Evolutionary conservation across 2,329 filamentous ascomycete genomes (phyloP), one percentile per base, ranked within the genome.

Genomic region (Alternaria consortialis): DNA sequence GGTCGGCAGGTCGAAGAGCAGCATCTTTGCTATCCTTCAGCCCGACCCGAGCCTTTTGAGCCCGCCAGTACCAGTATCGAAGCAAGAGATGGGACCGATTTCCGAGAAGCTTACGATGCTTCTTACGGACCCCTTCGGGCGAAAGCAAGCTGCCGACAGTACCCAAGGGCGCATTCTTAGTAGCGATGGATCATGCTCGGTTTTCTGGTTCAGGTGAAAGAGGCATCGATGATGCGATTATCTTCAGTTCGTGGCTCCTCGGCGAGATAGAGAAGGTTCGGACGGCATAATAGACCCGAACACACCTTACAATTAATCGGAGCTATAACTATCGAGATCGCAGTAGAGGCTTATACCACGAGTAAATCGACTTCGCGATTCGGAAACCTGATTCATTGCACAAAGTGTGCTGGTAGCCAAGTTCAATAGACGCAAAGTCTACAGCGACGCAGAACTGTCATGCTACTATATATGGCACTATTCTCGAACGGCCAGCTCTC

Each of bases 191-290:
- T 73, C 70, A 5, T 74, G 65, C 47, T 70, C 68, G 3, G 72
- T 77, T 7, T 77, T 77, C 44, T 78, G 76, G 75, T 78, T 74
- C 71, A 73, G 62, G 58, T 77, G 68, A 77, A 51, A 37, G 23
- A 46, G 15, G 36, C 20, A 46, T 42, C 8, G n/a, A 23, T 23
- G 29, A 20, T 20, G 29, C 27, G 15, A 11, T 42, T 12, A 29
- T 40, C 34, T 43, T 47, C n/a, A 32, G 36, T 25, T 13, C 37
- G 20, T 23, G 17, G 20, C 27, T 23, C 8, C 20, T 11, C 4
- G 11, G 31, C 7, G 9, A 36, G 44, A 12, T 9, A n/a, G n/a
- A 44, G 25, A 25, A 43, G 23, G 17, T 31, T 40, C 29, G 15
- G 23, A 37, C 32, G 31, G 17, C 31, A 27, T 17, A 7, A 20